Evolutionary conservation across 2,329 filamentous ascomycete species (phyloP).

Genomic region (Scopulariopsis brevicaulis): DNA sequence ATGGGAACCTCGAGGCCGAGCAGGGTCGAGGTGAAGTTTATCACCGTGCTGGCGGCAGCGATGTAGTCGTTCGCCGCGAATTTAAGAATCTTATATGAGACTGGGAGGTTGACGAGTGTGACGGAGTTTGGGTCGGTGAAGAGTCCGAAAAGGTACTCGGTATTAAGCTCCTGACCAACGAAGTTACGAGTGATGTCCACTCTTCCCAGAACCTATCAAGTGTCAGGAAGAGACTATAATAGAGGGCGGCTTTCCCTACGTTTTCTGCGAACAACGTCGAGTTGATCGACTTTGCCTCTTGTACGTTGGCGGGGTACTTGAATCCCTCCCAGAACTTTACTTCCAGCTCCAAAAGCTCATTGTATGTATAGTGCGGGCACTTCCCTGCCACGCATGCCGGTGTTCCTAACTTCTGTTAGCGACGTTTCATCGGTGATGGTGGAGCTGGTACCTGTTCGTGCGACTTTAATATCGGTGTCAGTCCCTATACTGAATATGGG

Average conservation of each 20-base stretch:
- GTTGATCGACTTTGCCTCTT: not conserved
- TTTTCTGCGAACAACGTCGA: not conserved
- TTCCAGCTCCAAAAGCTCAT: not conserved
- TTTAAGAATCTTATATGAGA: not conserved
- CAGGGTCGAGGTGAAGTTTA: not conserved
- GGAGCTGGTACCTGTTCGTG: no score
- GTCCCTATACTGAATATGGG: no score
- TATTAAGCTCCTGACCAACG: not conserved
- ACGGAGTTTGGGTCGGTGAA: not conserved
- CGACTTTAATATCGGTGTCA: no score
- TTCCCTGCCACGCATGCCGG: no score
- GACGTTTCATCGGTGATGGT: not conserved
- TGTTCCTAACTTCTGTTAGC: not conserved
- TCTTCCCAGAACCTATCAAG: not conserved
- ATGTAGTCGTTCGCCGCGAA: not conserved
- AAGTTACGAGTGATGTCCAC: not conserved
- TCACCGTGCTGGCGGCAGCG: not conserved
- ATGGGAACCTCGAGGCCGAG: not conserved
- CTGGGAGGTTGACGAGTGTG: not conserved
- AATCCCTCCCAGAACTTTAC: not conserved
- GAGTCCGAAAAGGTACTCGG: not conserved
- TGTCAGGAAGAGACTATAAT: not conserved
- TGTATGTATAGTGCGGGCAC: not conserved
- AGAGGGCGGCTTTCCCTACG: not conserved
- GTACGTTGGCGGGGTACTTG: not conserved